Evolutionary conservation across 202 grass and related monocot species (phyloP), one percentile per base, ranked within the genome.

Genomic region (Carex sylvatica): DNA sequence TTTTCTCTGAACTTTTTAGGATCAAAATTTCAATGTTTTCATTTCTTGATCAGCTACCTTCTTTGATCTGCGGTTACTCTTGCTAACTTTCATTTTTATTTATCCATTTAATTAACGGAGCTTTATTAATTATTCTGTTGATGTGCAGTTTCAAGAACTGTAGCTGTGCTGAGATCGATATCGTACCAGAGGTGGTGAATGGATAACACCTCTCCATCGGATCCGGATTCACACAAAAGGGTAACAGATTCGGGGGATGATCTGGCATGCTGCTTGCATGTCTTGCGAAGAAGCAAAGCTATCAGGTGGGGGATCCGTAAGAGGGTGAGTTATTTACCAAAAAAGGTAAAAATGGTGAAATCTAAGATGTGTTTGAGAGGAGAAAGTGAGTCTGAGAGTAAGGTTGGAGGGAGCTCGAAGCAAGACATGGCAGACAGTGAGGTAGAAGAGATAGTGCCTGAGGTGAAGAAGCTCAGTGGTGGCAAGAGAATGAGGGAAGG

Each of bases 281-380:
- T 58, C 28, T 63, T 90, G 54, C 33, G 42, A 82, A 82, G 88
- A 53, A 42, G 82, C 70, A 18, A 58, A 66, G 81, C 70, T 16
- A 13, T 80, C 7, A 63, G 28, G 0, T 95, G 93, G 93, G 90
- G 88, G 15, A 84, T 40, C 4, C 84, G 73, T 47, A 77, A 72
- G 72, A 89, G 52, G 23, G 88, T 89, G 31, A 86, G 62, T 42
- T 89, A 91, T 67, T 31, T 78, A 6, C 9, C 20, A 9, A 26
- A 28, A 52, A 52, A 80, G 62, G 30, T 82, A 73, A 88, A 74
- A 51, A 14, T 47, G 35, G 60, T 61, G 10, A 46, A 4, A 62
- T 11, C 46, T 69, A 84, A 42, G 63, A 75, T 33, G 35, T 38
- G 64, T 28, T 47, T 15, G 58, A 18, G 55, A 49, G 5, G 23